Evolutionary conservation across 2,329 filamentous ascomycete species (phyloP).

Genomic region (Ophiostoma triangulosporum): DNA sequence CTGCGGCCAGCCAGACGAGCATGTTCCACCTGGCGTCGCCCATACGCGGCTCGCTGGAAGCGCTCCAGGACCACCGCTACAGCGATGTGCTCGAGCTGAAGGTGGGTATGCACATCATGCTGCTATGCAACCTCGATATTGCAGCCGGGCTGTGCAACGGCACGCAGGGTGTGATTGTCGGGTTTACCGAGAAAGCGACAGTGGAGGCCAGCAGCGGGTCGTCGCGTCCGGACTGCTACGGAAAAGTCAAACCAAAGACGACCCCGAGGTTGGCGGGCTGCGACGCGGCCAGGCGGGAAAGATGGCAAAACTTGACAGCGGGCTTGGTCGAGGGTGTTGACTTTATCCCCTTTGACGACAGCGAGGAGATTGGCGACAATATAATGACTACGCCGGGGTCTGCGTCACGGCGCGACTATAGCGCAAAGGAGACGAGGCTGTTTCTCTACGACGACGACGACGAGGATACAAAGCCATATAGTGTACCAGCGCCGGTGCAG

Average conservation of each 20-base stretch:
- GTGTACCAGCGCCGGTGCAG: not conserved
- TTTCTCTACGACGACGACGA: not conserved
- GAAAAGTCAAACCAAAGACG: too few relatives aligned
- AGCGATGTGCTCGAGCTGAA: conserved; percentile 32
- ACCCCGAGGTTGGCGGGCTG: too few relatives aligned
- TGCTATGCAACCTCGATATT: conserved; percentile 36
- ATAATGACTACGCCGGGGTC: not conserved
- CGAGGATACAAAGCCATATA: not conserved
- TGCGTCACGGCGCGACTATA: not conserved
- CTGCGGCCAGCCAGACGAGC: not conserved
- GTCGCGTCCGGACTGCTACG: too few relatives aligned
- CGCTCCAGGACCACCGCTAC: conserved; percentile 32
- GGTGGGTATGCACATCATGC: conserved; percentile 36
- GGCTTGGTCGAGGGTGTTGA: not conserved
- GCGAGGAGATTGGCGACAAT: not conserved
- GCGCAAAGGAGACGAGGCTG: not conserved
- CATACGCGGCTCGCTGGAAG: conserved; percentile 19
- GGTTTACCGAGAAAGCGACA: conserved; percentile 26
- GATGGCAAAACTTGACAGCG: conserved; percentile 12
- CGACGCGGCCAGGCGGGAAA: conserved; percentile 15
- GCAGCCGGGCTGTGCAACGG: conserved; percentile 30
- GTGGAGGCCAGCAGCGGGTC: not conserved
- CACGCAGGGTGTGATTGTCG: conserved; percentile 31
- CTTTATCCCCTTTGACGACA: not conserved
- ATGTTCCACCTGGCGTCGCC: not conserved